Base-by-base conservation (phyloP, 169 alveolate genomes). In the Cryptosporidium parvum region DNA sequence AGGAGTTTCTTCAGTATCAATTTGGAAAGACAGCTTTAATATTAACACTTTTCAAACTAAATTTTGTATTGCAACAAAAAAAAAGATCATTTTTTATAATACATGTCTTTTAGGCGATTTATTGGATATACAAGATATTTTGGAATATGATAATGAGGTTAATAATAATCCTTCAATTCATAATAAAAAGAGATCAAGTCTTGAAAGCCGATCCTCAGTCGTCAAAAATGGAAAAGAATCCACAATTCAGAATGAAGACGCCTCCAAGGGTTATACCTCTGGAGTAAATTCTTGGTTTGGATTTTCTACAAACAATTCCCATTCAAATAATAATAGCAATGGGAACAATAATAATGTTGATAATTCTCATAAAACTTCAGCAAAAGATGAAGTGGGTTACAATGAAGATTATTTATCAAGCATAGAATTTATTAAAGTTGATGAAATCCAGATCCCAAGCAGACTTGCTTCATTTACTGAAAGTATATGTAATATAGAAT, bases 221-320 rank as follows among this genome's bases (percentile, higher is more conserved):
- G 21, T 3, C 7, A 31, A 8, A 29, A 29, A 35, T n/a, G 42
- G 23, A 42, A 61, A 29, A 37, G 69, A 59, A 5, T 48, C 12
- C 8, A 12, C 16, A 4, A 45, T 39, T 33, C 21, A 44, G 48
- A 51, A 39, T 35, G 39, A 12, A 26, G 48, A 42, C 21, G 21
- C 45, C 3, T 33, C n/a, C 5, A 33, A 73, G 33, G 31, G 52
- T 12, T 12, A 52, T 12, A 39, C 29, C 16, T 29, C 70, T 16
- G 89, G 59, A 18, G 62, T 80, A 9, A 67, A 80, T 65, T 65
- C 89, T 29, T 80, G 89, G 89, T 80, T 80, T 80, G 73, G 67
- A 29, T 80, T 80, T 42, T 59, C 89, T 10, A 35, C 5, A 31
- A 45, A 42, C 21, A 69, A 42, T 31, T 61, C 42, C 23, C 21